Evolutionary conservation across 257 asterid species (phyloP).

Genomic region (Lavandula angustifolia): DNA sequence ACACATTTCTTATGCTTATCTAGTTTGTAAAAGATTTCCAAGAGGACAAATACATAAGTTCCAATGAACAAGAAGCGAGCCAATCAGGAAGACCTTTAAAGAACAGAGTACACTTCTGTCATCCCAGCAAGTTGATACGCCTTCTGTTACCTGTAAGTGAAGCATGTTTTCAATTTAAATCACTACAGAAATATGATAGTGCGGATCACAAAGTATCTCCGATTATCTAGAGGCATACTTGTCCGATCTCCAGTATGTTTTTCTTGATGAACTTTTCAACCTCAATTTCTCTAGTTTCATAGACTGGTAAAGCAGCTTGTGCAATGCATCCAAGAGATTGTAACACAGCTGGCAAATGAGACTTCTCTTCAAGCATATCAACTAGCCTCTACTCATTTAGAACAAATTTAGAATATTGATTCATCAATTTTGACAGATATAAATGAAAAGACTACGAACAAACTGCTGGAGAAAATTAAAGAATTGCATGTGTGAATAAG

Average conservation of each 20-base stretch:
- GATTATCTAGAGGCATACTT: constrained; percentile 50
- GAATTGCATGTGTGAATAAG: background rate
- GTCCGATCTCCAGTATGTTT: constrained; percentile 62
- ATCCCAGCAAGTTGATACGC: constrained; percentile 64
- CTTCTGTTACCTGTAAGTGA: constrained; percentile 54
- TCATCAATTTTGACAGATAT: constrained; percentile 19
- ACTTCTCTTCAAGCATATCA: constrained; percentile 83
- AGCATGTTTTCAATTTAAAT: constrained; percentile 23
- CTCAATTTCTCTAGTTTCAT: constrained; percentile 88
- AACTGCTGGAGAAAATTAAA: constrained; percentile 8
- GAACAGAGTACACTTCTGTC: constrained; percentile 79
- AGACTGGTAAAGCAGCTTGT: constrained; percentile 90
- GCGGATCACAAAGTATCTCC: constrained; percentile 5
- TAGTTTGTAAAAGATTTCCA: constrained; percentile 17
- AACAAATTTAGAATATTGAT: constrained; percentile 13
- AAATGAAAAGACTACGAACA: constrained; percentile 25
- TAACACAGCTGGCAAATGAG: constrained; percentile 85
- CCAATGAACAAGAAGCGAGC: constrained; percentile 20
- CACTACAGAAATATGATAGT: constrained; percentile 1
- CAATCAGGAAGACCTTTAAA: constrained; percentile 56
- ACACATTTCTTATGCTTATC: constrained; percentile 9
- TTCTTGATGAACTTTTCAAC: constrained; percentile 72
- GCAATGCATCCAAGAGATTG: constrained; percentile 97
- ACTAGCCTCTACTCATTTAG: constrained; percentile 69
- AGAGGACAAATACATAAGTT: constrained; percentile 8